phyloP scores from a whole-genome alignment of 164 flowering plant species.

The Kingdonia uniflora region DNA sequence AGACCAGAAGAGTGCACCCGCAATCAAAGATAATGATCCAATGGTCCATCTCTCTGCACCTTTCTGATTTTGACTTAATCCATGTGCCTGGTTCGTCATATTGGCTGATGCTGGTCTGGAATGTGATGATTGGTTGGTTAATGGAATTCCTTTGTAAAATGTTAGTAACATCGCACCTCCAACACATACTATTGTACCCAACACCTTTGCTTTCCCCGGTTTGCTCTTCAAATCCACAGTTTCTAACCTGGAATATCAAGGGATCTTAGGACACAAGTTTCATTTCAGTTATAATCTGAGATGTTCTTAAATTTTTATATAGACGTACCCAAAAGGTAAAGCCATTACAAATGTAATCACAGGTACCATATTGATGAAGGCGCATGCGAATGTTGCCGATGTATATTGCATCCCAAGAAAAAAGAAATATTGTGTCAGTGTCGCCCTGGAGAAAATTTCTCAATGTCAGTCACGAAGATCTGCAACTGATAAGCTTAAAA shows the following conservation, averaged over 20 bases:
- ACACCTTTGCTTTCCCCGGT: slow-evolving; percentile 57
- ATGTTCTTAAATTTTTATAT: no score
- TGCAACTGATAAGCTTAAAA: no score
- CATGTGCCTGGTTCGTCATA: slow-evolving; percentile 6
- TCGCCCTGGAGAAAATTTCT: slow-evolving; percentile 34
- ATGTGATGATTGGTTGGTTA: slow-evolving; percentile 17
- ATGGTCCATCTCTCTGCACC: slow-evolving; percentile 31
- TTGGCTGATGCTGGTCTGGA: slow-evolving; percentile 5
- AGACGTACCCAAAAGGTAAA: slow-evolving; percentile 50
- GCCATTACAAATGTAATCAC: slow-evolving; percentile 71
- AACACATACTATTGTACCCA: slow-evolving; percentile 51
- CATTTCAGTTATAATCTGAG: no score
- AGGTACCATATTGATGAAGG: slow-evolving; percentile 78
- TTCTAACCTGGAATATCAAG: slow-evolving; percentile 68
- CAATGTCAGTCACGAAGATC: no score
- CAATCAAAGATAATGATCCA: slow-evolving; percentile 40
- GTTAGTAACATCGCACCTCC: slow-evolving; percentile 62
- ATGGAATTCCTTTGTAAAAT: slow-evolving; percentile 55
- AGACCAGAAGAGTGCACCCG: slow-evolving; percentile 58
- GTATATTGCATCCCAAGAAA: slow-evolving; percentile 69
- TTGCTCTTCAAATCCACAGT: slow-evolving; percentile 36
- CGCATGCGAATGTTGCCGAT: slow-evolving; percentile 67
- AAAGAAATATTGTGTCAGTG: slow-evolving; percentile 57
- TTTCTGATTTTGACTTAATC: slow-evolving; percentile 8
- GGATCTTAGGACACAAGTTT: no score